Base-by-base conservation (phyloP, 495 filamentous ascomycete species). In the Xylaria sp. region DNA sequence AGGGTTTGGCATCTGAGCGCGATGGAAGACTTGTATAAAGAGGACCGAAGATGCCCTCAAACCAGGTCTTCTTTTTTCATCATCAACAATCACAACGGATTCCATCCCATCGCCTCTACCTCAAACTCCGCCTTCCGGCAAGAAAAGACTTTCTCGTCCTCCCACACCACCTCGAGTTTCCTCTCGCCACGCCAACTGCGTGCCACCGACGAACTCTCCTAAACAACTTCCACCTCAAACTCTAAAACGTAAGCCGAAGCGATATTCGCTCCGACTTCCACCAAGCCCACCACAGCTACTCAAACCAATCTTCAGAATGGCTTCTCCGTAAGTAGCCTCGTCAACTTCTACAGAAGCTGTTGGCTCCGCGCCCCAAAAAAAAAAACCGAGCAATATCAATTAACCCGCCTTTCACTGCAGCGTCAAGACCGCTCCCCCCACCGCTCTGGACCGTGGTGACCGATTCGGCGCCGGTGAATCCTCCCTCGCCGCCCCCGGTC, bases 291-390 rank as follows among this genome's bases (percentile, higher is more conserved):
- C 21, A 21, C 57, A 46, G 53, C 68, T 40, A 57, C 15, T 14
- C 62, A 66, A 61, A 46, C 71, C 41, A 37, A 67, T 19, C 19
- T 14, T 48, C 41, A 76, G 19, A 59, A 80, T 80, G 78, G 73
- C 78, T 76, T 74, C 78, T 50, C 72, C 74, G 78, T 80, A 26
- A 73, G 78, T 74, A 2, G 5, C 7, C n/a, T 5, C 5, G 7
- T 37, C 61, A 55, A 8, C n/a, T 46, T 40, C 57, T 26, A 33
- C 14, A 21, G 7, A 1, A 21, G 37, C 12, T 31, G 9, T 44
- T 17, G n/a, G 44, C 35, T 74, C 21, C 61, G 26, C 9, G 24
- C 21, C 31, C n/a, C n/a, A n/a, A n/a, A n/a, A n/a, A n/a, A 29
- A 26, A 26, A 44, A 12, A 9, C 14, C 9, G 40, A 35, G 19